Base-by-base conservation (phyloP, 1,284 basidiomycete genomes). In the Pholiota adiposa region DNA sequence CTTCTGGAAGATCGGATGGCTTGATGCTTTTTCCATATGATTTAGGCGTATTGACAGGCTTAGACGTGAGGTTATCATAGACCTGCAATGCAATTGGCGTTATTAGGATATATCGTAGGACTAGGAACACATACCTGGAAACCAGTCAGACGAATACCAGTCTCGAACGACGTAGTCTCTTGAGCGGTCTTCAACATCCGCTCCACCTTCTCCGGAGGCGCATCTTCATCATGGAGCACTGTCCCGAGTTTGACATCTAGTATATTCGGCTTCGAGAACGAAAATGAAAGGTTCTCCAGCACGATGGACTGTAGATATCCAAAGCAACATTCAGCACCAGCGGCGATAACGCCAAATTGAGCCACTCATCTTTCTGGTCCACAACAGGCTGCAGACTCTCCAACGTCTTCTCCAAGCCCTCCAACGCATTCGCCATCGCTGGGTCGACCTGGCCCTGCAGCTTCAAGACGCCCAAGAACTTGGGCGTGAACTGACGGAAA, bases 181-280 rank as follows among this genome's bases (percentile, higher is more conserved):
- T 75, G 77, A 0, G 94, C 92, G 2, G 83, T 82, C 69, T 86
- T 82, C 57, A 84, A 79, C 95, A 97, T 96, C 33, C 93, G 83
- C 53, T 76, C 82, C 58, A 84, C 81, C 77, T 98, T 98, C 65
- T 93, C 93, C 1, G 83, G 83, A 0, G 82, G 76, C 2, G 94
- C 89, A 19, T 76, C 76, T 27, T 87, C 81, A 58, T 92, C 91
- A 68, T 92, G 92, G 3, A 98, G 82, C 7, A 92, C 81, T 0
- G 91, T 95, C 0, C 96, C 96, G 19, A 98, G 88, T 74, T 98
- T 98, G 73, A 95, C 81, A 72, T 98, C 97, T 23, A 97, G 79
- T 54, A 97, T 87, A 68, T 92, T 94, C 2, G 96, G 95, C 71
- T 87, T 89, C 25, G 74, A 68, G 77, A 95, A 98, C 0, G 82